Evolutionary conservation across 129 eudicot species (phyloP).

Genomic region (Chrysanthemum makinoi): DNA sequence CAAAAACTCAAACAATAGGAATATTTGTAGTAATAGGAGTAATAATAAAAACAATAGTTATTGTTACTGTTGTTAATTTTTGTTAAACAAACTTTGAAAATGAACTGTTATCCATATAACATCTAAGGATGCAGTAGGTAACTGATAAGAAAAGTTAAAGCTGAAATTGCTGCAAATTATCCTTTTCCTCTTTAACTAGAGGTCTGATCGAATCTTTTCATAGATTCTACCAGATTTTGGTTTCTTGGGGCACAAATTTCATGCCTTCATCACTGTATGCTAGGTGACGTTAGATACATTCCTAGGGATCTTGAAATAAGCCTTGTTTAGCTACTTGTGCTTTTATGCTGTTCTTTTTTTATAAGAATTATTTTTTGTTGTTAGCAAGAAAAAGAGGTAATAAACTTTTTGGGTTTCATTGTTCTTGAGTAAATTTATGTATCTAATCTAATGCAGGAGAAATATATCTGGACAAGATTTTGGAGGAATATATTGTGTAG

Average conservation of each 20-base stretch:
- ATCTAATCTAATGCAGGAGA: constrained; percentile 58
- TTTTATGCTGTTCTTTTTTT: constrained; percentile 5
- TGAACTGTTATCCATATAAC: too few relatives aligned
- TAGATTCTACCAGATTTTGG: background rate
- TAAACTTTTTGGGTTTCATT: too few relatives aligned
- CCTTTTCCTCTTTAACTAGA: background rate
- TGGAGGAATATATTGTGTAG: constrained; percentile 88
- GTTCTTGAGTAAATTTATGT: background rate
- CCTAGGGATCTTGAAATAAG: constrained; percentile 1
- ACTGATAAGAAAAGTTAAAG: too few relatives aligned
- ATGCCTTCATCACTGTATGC: constrained; percentile 1
- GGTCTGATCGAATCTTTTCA: constrained; percentile 1
- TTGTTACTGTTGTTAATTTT: too few relatives aligned
- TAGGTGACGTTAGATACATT: background rate
- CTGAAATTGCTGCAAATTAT: too few relatives aligned
- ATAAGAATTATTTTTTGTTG: background rate
- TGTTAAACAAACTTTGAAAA: too few relatives aligned
- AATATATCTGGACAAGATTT: constrained; percentile 97
- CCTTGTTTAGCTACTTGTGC: constrained; percentile 8
- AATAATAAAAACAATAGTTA: too few relatives aligned
- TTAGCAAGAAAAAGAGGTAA: background rate
- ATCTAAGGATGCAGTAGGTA: too few relatives aligned
- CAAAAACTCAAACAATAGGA: background rate
- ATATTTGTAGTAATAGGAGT: background rate
- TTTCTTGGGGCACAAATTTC: background rate